Percentiles rank a stretch among this genome's conserved stretches.
Evolutionary conservation across 345 rosid species (phyloP).

Genomic region (Sonneratia caseolaris): DNA sequence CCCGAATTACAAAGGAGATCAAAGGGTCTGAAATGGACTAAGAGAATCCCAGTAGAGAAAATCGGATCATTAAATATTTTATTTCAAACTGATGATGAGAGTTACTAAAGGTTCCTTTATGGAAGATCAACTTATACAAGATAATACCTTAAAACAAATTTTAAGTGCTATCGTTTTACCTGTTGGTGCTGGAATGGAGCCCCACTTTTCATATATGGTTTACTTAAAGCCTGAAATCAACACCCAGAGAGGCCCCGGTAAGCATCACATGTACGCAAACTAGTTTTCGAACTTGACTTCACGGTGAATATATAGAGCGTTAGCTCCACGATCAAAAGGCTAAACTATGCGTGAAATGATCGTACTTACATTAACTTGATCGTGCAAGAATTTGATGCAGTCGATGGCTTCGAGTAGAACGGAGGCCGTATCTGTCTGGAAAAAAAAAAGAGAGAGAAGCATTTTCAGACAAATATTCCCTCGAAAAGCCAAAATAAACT

Average conservation of each 20-base stretch:
- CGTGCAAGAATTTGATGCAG: slow-evolving; percentile 80
- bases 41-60: too few relatives aligned
- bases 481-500: neutral
- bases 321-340: neutral
- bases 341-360: too few relatives aligned
- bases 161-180: slow-evolving; percentile 21
- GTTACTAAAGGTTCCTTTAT: neutral
- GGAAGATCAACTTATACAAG: neutral
- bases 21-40: too few relatives aligned
- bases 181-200: slow-evolving; percentile 53
- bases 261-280: neutral
- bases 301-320: too few relatives aligned
- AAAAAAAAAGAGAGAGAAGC: neutral
- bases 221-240: slow-evolving; percentile 40
- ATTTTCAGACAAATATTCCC: neutral
- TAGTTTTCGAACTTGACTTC: neutral
- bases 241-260: too few relatives aligned
- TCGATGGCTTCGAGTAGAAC: slow-evolving; percentile 89
- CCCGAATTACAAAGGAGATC: too few relatives aligned
- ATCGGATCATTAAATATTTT: too few relatives aligned
- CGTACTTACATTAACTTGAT: slow-evolving; percentile 51
- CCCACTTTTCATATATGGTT: slow-evolving; percentile 56
- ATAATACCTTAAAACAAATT: neutral
- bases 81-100: too few relatives aligned
- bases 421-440: slow-evolving; percentile 94